Evolutionary conservation across 177 flowering plant species (phyloP), one percentile per base, ranked within the genome.

Genomic region (Telopea speciosissima): DNA sequence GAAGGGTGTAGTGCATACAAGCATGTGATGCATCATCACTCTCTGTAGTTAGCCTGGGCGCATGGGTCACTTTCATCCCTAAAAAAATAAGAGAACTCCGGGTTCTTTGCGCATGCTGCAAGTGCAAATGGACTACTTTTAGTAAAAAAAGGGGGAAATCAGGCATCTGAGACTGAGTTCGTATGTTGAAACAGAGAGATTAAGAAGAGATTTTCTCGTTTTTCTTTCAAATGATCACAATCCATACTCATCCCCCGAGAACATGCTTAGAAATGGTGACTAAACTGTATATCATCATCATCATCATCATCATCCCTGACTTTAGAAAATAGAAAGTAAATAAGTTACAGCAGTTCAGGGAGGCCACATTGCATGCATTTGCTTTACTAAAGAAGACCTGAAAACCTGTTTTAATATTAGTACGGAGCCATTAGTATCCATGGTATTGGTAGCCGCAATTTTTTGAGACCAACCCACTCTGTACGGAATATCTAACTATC

Each of bases 381-480:
- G 45, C 44, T 67, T 40, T 67, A 60, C 45, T 70, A 25, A 28
- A 28, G 19, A 70, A 33, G 26, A 24, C 63, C 9, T 60, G 14
- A 22, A 22, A 60, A n/a, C 4, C 54, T 49, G 54, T 49, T 49
- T 12, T 49, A 49, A 49, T 49, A 49, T 49, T 36, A 49, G 54
- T 11, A 11, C 19, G 11, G 14, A 36, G 40, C 40, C 40, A 36
- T 8, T 36, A 6, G 40, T 36, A 36, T 36, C 40, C 40, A 36
- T 36, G 40, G 40, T 36, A 36, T 12, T 67, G 23, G 74, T 16
- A 74, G 81, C 83, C 79, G 80, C 83, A 79, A 74, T 73, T 76
- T 82, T 84, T 85, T 80, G 85, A 84, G 85, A 79, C 84, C 80
- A 72, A 36, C 82, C 77, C 82, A 56, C 68, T 25, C 36, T 70